Base-by-base conservation (phyloP, 2,329 filamentous ascomycete genomes). In the Thielaviopsis ethacetica region DNA sequence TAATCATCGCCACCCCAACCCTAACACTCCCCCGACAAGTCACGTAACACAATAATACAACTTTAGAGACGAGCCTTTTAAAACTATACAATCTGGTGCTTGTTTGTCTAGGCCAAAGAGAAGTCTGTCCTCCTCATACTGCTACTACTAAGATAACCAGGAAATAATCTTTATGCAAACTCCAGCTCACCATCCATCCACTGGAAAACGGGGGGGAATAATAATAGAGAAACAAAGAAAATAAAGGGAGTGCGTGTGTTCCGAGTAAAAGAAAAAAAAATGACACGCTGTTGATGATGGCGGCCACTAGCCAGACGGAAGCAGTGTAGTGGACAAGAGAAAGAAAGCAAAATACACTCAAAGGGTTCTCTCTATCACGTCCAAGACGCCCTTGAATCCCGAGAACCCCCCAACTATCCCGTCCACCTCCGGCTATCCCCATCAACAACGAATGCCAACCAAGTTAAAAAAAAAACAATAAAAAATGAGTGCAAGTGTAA, bases 241-340 rank as follows among this genome's bases (percentile, higher is more conserved):
- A 71, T 70, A 64, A 62, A 63, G 64, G 67, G 72, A 71, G 64
- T 72, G 72, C 64, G 68, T 71, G n/a, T n/a, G n/a, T n/a, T n/a
- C n/a, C 70, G 68, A 71, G 68, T 67, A 27, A 57, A 53, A 53
- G 27, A 53, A 58, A 58, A 27, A 24, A 30, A 17, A 27, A 53
- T 27, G 56, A 24, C 38, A 53, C 15, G 27, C 19, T 52, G 30
- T 30, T 22, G 41, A 27, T 52, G 12, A 10, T 41, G 38, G 15
- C 15, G 5, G 12, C 38, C 38, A 41, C 5, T 13, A 41, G 12
- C 5, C 38, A 41, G 12, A 13, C 10, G 13, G 15, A 17, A 17
- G 3, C 38, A 41, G 12, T 13, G 15, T 10, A 41, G 38, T 10
- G 13, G 12, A 17, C 38, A 12, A 13, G 38, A 41, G 13, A 12